Conservation (phyloP, 2,329 filamentous ascomycete species). For the Rhinocladiella mackenziei region DNA sequence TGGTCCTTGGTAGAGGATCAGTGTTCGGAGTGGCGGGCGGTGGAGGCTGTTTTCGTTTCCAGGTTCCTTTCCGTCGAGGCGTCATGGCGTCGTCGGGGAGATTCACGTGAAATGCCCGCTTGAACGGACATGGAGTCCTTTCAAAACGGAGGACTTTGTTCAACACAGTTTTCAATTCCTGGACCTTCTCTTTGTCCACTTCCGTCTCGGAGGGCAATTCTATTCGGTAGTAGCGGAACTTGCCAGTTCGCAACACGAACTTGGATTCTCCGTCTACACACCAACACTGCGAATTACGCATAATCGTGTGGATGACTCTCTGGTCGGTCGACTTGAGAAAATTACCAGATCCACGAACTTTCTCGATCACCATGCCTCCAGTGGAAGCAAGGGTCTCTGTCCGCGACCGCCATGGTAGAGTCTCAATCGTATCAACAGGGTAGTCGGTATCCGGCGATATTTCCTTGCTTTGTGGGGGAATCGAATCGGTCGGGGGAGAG, state of each 20-base stretch:
- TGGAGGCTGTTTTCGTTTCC: conserved; percentile 58
- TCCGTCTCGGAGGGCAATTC: conserved; percentile 67
- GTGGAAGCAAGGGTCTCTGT: conserved; percentile 77
- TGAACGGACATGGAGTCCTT: conserved; percentile 81
- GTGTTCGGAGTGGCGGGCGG: conserved; percentile 36
- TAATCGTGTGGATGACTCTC: conserved; percentile 75
- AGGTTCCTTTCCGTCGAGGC: conserved; percentile 64
- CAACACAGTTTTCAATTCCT: conserved; percentile 65
- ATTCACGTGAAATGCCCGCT: conserved; percentile 68
- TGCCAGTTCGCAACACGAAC: conserved; percentile 81
- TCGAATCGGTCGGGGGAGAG: conserved; percentile 39
- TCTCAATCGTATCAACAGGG: conserved; percentile 54
- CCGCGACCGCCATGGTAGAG: conserved; percentile 68
- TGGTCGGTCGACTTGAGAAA: conserved; percentile 72
- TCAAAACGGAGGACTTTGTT: conserved; percentile 76
- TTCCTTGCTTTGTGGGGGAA: conserved; percentile 32
- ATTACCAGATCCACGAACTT: conserved; percentile 77
- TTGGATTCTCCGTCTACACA: conserved; percentile 79
- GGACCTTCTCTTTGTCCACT: conserved; percentile 61
- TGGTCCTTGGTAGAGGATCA: conserved; percentile 19
- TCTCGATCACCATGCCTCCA: conserved; percentile 78
- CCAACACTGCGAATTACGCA: conserved; percentile 90
- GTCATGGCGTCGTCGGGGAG: conserved; percentile 65
- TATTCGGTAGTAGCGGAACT: conserved; percentile 84
- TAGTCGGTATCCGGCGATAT: conserved; percentile 47